Conservation (phyloP, 2,329 filamentous ascomycete genomes). For the Capronia epimyces region DNA sequence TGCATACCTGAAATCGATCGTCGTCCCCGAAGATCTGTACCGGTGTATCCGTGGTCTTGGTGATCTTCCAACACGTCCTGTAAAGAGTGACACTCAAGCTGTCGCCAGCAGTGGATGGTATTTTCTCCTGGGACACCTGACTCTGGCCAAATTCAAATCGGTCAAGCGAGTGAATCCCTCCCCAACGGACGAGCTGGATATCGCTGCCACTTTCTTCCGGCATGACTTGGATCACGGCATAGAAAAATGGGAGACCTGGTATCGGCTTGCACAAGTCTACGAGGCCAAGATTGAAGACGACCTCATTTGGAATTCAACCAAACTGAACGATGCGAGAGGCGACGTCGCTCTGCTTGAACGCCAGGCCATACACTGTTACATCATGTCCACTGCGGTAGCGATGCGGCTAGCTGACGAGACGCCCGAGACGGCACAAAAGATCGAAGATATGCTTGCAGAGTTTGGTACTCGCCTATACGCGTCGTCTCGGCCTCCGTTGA, state of each 20-base stretch:
- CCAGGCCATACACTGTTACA: conserved; percentile 74
- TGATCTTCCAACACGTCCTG: conserved; percentile 64
- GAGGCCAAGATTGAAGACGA: conserved; percentile 83
- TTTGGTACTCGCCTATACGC: conserved; percentile 65
- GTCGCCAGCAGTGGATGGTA: conserved; percentile 85
- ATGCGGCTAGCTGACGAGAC: conserved; percentile 52
- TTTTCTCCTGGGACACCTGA: conserved; percentile 81
- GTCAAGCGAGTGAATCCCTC: conserved; percentile 72
- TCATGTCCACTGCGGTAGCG: conserved; percentile 61
- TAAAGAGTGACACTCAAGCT: conserved; percentile 62
- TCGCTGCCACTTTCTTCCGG: conserved; percentile 71
- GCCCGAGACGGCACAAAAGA: conserved; percentile 49
- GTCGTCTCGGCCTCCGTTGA: conserved; percentile 62
- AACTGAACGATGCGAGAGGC: conserved; percentile 74
- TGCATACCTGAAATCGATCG: conserved; percentile 72
- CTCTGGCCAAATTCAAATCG: conserved; percentile 76
- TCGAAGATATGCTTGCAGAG: conserved; percentile 63
- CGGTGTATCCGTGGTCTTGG: conserved; percentile 74
- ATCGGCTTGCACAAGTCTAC: conserved; percentile 77
- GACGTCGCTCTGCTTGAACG: conserved; percentile 73
- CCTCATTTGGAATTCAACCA: conserved; percentile 83
- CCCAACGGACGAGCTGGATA: conserved; percentile 76
- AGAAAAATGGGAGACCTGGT: conserved; percentile 86
- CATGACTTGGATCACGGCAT: conserved; percentile 77
- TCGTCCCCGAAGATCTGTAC: conserved; percentile 75